A percentile compares a stretch with the other conserved stretches of the same genome.
Evolutionary conservation across 2,329 filamentous ascomycete genomes (phyloP).

Genomic region (Colletotrichum sp.): DNA sequence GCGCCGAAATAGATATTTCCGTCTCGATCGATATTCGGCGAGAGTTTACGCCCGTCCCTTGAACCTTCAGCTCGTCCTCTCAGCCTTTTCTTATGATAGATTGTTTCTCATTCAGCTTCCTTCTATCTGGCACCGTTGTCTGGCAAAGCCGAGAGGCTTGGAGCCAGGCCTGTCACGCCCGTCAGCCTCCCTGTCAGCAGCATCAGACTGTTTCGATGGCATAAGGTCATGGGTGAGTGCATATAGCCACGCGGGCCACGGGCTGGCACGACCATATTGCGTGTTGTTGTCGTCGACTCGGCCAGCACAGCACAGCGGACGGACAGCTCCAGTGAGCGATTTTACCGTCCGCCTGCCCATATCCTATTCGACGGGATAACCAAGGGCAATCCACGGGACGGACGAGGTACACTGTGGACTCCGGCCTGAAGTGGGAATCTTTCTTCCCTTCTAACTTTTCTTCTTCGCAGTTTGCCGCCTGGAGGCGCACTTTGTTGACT

Average conservation of each 20-base stretch:
- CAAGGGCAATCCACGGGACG: not conserved
- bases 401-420: not conserved
- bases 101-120: not conserved
- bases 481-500: no score
- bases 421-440: not conserved
- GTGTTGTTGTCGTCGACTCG: not conserved
- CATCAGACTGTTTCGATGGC: not conserved
- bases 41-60: not conserved
- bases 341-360: not conserved
- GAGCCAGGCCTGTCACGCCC: not conserved
- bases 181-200: not conserved
- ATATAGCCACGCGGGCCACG: not conserved
- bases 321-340: not conserved
- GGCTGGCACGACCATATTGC: not conserved
- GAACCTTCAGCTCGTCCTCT: not conserved
- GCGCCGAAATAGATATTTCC: not conserved
- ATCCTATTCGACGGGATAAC: not conserved
- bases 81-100: not conserved
- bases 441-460: no score
- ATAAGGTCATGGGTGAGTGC: not conserved
- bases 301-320: not conserved
- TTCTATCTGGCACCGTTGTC: not conserved
- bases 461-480: no score
- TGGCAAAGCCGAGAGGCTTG: not conserved
- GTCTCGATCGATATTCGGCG: not conserved